These are phyloP conservation scores for Medakamo hakoo DNA, from an alignment of 139 green algal species.

Conservation along the genomic window DNA sequence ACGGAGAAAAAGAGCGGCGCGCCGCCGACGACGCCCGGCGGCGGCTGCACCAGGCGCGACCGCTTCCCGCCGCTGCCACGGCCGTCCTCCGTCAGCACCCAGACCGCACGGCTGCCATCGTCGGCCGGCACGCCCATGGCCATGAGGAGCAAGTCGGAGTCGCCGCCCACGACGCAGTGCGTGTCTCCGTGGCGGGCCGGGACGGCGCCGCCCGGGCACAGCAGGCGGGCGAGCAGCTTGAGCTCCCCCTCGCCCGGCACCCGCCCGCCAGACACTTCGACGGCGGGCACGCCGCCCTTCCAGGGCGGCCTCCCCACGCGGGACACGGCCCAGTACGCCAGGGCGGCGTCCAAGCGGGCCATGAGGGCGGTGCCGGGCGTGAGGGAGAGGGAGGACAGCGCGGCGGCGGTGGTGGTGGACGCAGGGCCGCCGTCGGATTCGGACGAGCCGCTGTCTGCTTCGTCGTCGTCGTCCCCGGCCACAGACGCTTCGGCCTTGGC, in stretches of 20 bases:
- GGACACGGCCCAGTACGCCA: conserved; percentile 44
- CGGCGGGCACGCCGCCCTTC: conserved; percentile 33
- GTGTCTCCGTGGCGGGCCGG: background rate
- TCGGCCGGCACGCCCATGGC: conserved; percentile 12
- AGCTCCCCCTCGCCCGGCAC: conserved; percentile 72
- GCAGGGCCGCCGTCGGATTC: background rate
- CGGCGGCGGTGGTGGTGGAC: background rate
- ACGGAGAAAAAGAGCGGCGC: conserved; percentile 8
- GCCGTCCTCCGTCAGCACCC: conserved; percentile 20
- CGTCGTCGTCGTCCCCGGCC: background rate
- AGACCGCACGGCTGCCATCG: conserved; percentile 5
- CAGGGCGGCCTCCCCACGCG: conserved; percentile 18
- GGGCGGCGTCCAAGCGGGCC: conserved; percentile 42
- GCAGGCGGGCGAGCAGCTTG: conserved; percentile 63
- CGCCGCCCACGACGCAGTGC: conserved; percentile 46
- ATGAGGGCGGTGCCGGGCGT: conserved; percentile 68
- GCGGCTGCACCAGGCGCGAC: background rate
- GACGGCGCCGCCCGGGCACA: conserved; percentile 11
- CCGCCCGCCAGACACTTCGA: conserved; percentile 55
- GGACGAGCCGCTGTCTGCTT: background rate
- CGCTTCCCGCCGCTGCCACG: conserved; percentile 1
- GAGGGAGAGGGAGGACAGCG: conserved; percentile 14
- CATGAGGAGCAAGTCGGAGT: conserved; percentile 74
- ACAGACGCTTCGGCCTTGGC: background rate
- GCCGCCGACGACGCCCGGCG: too few relatives aligned